Evolutionary conservation across 208 protist species (phyloP).

Genomic region (Trypanosomatidae sp.): DNA sequence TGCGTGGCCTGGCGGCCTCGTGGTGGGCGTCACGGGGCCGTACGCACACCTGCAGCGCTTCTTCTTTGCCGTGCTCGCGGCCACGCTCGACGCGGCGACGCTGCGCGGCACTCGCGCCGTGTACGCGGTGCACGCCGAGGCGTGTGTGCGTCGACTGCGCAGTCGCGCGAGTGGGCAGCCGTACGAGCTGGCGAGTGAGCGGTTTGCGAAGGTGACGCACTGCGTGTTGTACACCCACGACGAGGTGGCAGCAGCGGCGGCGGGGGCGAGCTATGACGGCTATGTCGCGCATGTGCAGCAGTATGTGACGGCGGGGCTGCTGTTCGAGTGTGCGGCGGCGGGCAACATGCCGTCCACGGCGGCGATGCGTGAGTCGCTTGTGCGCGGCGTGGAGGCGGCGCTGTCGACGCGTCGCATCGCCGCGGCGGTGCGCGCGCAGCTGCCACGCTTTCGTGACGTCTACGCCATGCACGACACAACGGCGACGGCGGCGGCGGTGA

Average conservation of each 20-base stretch:
- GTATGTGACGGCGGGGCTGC: conserved; percentile 30
- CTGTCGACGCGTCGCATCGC: conserved; percentile 9
- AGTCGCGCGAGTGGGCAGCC: conserved; percentile 20
- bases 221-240: conserved; percentile 26
- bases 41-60: conserved; percentile 30
- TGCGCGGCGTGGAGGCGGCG: conserved; percentile 15
- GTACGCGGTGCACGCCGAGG: conserved; percentile 32
- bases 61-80: conserved; percentile 19
- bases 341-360: conserved; percentile 37
- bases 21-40: conserved; percentile 32
- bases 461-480: neutral
- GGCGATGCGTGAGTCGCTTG: conserved; percentile 10
- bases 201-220: conserved; percentile 10
- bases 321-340: conserved; percentile 43
- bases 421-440: conserved; percentile 5
- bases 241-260: conserved; percentile 22
- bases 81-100: conserved; percentile 7
- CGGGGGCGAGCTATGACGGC: conserved; percentile 17
- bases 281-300: conserved; percentile 34
- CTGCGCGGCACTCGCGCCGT: conserved; percentile 16
- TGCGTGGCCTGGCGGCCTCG: conserved; percentile 11
- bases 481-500: neutral
- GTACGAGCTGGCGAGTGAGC: conserved; percentile 15
- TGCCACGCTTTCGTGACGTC: conserved; percentile 39
- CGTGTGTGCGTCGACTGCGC: conserved; percentile 10